Evolutionary conservation across 306 rosid genomes (phyloP).

Genomic region (Sechiopsis laciniata): DNA sequence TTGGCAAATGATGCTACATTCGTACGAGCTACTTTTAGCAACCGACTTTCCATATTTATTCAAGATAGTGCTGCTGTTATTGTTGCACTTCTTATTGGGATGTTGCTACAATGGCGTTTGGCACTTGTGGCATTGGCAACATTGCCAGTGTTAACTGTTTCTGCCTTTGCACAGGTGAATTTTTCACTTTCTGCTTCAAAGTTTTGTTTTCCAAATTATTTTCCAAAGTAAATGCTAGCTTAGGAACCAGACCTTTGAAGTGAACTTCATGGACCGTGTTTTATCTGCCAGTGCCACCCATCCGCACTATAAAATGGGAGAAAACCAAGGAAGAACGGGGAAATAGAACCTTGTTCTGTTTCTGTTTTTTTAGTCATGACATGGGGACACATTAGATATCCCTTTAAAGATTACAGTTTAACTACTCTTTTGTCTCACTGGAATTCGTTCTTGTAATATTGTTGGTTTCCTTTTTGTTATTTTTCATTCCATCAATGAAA

Average conservation of each 20-base stretch:
- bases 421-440: no score
- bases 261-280: no score
- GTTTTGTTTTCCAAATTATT: background rate
- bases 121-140: slow-evolving; percentile 98
- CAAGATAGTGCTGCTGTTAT: slow-evolving; percentile 96
- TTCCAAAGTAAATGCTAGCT: background rate
- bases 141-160: slow-evolving; percentile 76
- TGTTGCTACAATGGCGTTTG: slow-evolving; percentile 79
- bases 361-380: no score
- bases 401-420: no score
- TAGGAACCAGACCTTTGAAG: background rate
- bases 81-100: slow-evolving; percentile 91
- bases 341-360: background rate
- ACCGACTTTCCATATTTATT: slow-evolving; percentile 91
- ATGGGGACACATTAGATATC: no score
- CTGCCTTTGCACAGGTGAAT: slow-evolving; percentile 91
- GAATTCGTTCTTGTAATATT: no score
- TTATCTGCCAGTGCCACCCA: no score
- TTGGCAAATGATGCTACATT: slow-evolving; percentile 98
- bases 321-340: background rate
- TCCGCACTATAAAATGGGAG: no score
- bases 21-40: slow-evolving; percentile 97
- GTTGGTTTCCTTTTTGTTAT: no score
- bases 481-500: no score
- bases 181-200: background rate